phyloP scores from a whole-genome alignment of 208 protist species.

The Jaenimonas drosophilae region DNA sequence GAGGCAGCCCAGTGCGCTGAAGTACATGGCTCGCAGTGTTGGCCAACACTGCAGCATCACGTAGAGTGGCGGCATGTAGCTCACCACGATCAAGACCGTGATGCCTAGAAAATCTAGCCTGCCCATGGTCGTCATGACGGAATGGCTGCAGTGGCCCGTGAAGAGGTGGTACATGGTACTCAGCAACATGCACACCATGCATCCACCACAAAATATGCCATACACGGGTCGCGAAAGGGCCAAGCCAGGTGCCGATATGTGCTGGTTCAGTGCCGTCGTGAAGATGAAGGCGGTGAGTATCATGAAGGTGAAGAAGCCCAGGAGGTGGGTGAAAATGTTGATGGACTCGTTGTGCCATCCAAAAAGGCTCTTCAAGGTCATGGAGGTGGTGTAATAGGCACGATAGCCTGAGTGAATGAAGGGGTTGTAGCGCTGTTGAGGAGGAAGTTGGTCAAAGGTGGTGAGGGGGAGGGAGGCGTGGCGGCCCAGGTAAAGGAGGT shows the following conservation, averaged over 20 bases:
- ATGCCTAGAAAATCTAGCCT: conserved; percentile 41
- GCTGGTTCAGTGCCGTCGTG: conserved; percentile 12
- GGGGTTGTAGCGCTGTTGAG: conserved; percentile 30
- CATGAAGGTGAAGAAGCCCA: conserved; percentile 55
- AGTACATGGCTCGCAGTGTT: conserved; percentile 22
- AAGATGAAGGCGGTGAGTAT: conserved; percentile 31
- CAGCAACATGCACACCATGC: conserved; percentile 25
- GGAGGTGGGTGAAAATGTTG: conserved; percentile 80
- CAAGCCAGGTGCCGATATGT: no score
- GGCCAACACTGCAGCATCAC: conserved; percentile 29
- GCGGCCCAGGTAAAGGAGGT: conserved; percentile 8
- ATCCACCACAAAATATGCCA: conserved; percentile 19
- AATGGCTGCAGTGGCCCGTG: conserved; percentile 15
- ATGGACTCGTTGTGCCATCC: conserved; percentile 81
- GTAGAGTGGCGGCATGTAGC: conserved; percentile 43
- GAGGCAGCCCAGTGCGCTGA: conserved; percentile 14
- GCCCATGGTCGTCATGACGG: conserved; percentile 12
- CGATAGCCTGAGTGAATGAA: conserved; percentile 60
- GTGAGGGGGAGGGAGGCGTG: conserved; percentile 29
- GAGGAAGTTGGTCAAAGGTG: conserved; percentile 18
- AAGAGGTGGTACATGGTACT: conserved; percentile 39
- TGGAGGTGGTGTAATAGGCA: conserved; percentile 40
- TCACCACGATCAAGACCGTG: conserved; percentile 29
- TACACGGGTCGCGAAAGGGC: conserved; percentile 24
- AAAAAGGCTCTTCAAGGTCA: conserved; percentile 55